These are phyloP conservation scores for Dimocarpus longan DNA, from an alignment of 345 rosid species.

Conservation along the genomic window DNA sequence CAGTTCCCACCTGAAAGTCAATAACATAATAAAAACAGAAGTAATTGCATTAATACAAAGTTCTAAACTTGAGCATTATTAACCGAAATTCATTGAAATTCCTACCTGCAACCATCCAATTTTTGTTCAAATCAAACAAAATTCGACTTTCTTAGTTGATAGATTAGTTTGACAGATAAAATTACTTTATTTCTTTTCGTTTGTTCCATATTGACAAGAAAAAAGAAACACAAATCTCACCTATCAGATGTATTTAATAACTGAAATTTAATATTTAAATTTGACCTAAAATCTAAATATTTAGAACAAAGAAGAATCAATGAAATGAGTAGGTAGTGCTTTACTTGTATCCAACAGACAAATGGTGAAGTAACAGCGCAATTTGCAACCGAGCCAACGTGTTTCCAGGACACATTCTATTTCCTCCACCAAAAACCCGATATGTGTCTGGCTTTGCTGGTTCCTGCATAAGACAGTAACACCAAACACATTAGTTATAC, in stretches of 20 bases:
- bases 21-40: not conserved
- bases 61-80: not conserved
- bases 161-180: not conserved
- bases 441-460: slow-evolving; percentile 31
- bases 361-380: slow-evolving; percentile 44
- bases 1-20: slow-evolving; percentile 42
- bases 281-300: too few species aligned
- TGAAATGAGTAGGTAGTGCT: not conserved
- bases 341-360: slow-evolving; percentile 53
- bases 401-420: slow-evolving; percentile 46
- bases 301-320: too few species aligned
- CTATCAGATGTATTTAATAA: not conserved
- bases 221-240: not conserved
- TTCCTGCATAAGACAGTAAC: slow-evolving; percentile 22
- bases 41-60: not conserved
- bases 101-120: too few species aligned
- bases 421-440: slow-evolving; percentile 43
- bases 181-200: too few species aligned
- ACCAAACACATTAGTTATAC: not conserved
- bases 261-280: too few species aligned
- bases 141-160: too few species aligned
- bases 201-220: too few species aligned
- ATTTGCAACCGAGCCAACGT: slow-evolving; percentile 45
- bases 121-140: too few species aligned
- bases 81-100: not conserved